Evolutionary conservation across 2,329 filamentous ascomycete species (phyloP).

Genomic region (Lachnellula arida): DNA sequence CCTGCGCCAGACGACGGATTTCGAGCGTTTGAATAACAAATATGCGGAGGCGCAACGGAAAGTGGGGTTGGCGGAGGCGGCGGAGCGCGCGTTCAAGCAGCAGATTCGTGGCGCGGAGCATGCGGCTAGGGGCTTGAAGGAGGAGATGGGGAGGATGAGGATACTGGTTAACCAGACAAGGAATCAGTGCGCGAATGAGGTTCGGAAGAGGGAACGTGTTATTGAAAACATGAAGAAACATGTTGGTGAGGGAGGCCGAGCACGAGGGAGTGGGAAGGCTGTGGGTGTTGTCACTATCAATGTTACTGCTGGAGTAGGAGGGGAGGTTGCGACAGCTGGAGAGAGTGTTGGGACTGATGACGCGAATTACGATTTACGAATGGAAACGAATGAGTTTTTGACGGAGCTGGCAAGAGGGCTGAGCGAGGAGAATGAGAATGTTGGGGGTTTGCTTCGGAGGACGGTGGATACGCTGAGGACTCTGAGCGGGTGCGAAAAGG

Average conservation of each 20-base stretch:
- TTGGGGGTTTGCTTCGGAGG: constrained; percentile 67
- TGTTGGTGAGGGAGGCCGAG: constrained; percentile 65
- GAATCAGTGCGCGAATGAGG: constrained; percentile 81
- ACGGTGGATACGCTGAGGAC: constrained; percentile 68
- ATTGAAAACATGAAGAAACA: constrained; percentile 87
- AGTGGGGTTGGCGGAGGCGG: constrained; percentile 57
- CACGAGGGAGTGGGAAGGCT: constrained; percentile 51
- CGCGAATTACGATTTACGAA: constrained; percentile 64
- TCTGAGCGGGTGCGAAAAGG: constrained; percentile 55
- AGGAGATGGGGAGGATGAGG: constrained; percentile 77
- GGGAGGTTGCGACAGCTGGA: constrained; percentile 32
- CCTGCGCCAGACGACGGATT: constrained; percentile 65
- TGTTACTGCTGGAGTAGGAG: constrained; percentile 49
- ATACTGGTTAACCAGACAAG: constrained; percentile 76
- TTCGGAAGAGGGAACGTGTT: constrained; percentile 84
- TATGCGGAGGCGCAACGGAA: constrained; percentile 51
- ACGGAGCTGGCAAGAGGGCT: constrained; percentile 77
- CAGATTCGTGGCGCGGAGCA: constrained; percentile 72
- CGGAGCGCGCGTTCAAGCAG: constrained; percentile 63
- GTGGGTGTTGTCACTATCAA: constrained; percentile 53
- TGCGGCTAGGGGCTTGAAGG: constrained; percentile 70
- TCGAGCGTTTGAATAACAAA: constrained; percentile 54
- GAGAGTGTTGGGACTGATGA: constrained; percentile 33
- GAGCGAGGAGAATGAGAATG: constrained; percentile 85
- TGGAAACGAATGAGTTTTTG: constrained; percentile 88